Evolutionary conservation across 2,329 filamentous ascomycete genomes (phyloP), one percentile per base, ranked within the genome.

Genomic region (Dendrostoma leiphaemia): DNA sequence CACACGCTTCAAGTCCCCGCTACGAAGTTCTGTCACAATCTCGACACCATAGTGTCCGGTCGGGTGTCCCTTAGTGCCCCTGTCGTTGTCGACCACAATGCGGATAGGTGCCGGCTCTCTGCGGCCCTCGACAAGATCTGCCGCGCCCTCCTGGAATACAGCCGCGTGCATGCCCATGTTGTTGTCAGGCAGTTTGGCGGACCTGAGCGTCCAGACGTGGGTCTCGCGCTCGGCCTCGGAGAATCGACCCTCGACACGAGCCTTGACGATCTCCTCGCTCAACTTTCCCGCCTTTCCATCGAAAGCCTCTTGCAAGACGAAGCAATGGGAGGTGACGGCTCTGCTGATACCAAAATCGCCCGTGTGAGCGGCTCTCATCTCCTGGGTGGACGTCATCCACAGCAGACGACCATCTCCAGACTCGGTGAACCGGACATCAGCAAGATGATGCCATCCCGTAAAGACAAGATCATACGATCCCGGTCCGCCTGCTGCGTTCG

Each of bases 181-280:
- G 55, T 73, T 80, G 64, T 86, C 87, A 34, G 80, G 78, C 67
- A 85, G 80, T 55, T 79, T 82, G 13, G 84, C 80, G 19, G 85
- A 88, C 34, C 91, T 83, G 29, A 95, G 80, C 29, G 89, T 89
- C 91, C 91, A 97, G 62, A 82, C 84, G 15, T 85, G 80, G 55
- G 87, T 83, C 68, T 96, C 91, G 55, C 92, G 84, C 72, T 96
- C 90, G n/a, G 76, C 69, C 67, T 96, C 91, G 0, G 89, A 75
- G 64, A 95, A 96, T 10, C 92, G 83, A 6, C 86, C 88, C 70
- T 97, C 93, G 13, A 97, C 84, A 60, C 87, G 85, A 8, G 92
- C 91, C 71, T 93, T 95, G 45, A 86, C 84, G 12, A 97, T 79
- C 60, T 97, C 94, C 70, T 97, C 93, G 26, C 85, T 84, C 71